Evolutionary conservation across 768 basidiomycete genomes (phyloP).

Genomic region (Podaxis rugospora): DNA sequence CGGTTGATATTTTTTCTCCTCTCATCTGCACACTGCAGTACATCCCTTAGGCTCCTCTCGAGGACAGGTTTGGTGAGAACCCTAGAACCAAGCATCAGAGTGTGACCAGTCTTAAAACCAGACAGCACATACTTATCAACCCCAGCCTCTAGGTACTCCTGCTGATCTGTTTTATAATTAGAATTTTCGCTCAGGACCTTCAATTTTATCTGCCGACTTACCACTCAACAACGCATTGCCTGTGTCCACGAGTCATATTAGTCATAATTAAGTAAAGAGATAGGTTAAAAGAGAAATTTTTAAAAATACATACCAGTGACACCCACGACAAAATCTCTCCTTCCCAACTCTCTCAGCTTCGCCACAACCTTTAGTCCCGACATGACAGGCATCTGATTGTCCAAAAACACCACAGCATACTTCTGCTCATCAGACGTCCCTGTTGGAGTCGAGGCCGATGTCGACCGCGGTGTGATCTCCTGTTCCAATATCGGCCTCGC

Average conservation of each 20-base stretch:
- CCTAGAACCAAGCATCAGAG: conserved; percentile 28
- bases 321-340: conserved; percentile 78
- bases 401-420: conserved; percentile 48
- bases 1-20: conserved; percentile 32
- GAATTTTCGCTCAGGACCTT: conserved; percentile 2
- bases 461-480: conserved; percentile 13
- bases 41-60: conserved; percentile 47
- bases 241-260: conserved; percentile 15
- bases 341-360: conserved; percentile 58
- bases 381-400: conserved; percentile 83
- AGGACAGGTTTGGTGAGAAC: conserved; percentile 80
- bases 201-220: conserved; percentile 20
- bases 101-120: background rate
- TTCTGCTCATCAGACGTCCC: conserved; percentile 27
- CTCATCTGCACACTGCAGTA: conserved; percentile 41
- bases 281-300: background rate
- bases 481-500: conserved; percentile 36
- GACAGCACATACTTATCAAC: conserved; percentile 57
- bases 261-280: background rate
- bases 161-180: conserved; percentile 50
- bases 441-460: conserved; percentile 9
- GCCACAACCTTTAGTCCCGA: conserved; percentile 67
- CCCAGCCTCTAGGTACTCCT: conserved; percentile 72
- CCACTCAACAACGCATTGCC: conserved; percentile 52
- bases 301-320: conserved; percentile 52